A percentile compares a stretch with the other conserved stretches of the same genome.
phyloP scores from a whole-genome alignment of 2,329 filamentous ascomycete species.

The Periconia sp. region DNA sequence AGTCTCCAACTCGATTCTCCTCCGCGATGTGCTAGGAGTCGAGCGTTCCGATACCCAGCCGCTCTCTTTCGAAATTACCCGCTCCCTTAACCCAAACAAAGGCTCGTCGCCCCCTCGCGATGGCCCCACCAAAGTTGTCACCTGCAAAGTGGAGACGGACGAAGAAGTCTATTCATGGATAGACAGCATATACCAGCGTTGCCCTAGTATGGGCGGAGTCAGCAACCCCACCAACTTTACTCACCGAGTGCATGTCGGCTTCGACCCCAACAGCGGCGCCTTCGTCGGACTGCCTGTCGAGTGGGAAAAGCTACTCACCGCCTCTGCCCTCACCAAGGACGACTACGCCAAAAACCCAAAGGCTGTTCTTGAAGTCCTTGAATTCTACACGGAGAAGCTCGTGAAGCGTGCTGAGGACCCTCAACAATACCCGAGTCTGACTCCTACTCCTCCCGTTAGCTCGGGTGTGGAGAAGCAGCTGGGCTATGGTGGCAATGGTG shows the following conservation, averaged over 20 bases:
- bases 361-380: constrained; percentile 71
- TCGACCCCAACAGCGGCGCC: constrained; percentile 91
- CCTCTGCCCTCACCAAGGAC: constrained; percentile 96
- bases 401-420: constrained; percentile 75
- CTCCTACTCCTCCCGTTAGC: constrained; percentile 64
- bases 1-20: constrained; percentile 78
- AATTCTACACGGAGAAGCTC: constrained; percentile 80
- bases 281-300: constrained; percentile 93
- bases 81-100: constrained; percentile 60
- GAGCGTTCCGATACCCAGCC: constrained; percentile 88
- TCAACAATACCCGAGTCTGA: constrained; percentile 66
- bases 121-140: constrained; percentile 77
- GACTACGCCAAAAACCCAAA: constrained; percentile 95
- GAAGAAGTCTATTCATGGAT: constrained; percentile 99
- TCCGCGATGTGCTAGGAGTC: constrained; percentile 88
- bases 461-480: constrained; percentile 51
- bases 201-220: constrained; percentile 95
- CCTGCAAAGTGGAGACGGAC: constrained; percentile 91
- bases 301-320: constrained; percentile 95
- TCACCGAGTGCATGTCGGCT: constrained; percentile 95
- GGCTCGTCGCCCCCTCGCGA: constrained; percentile 75
- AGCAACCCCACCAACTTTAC: constrained; percentile 99
- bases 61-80: constrained; percentile 91
- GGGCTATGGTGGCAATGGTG: constrained; percentile 49
- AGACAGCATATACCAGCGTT: constrained; percentile 94